phyloP scores from a whole-genome alignment of 768 basidiomycete genomes.

The Cystofilobasidium macerans region DNA sequence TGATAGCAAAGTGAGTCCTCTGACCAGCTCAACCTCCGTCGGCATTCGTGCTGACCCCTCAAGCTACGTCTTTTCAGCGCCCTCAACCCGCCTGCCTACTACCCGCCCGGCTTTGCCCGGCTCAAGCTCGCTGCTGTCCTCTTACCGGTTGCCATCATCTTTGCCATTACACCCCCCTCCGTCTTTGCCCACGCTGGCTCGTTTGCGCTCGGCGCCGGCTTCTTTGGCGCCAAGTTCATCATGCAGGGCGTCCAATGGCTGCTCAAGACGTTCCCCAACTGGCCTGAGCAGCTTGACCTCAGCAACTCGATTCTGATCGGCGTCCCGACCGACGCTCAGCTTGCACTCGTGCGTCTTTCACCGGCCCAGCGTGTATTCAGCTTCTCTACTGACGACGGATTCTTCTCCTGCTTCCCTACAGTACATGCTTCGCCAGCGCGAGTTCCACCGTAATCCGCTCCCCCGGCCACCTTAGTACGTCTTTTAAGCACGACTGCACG shows the following conservation, averaged over 20 bases:
- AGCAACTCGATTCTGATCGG: constrained; percentile 39
- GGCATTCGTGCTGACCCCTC: too few species aligned
- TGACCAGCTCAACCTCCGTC: not conserved
- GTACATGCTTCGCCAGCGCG: constrained; percentile 38
- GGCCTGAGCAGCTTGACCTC: constrained; percentile 39
- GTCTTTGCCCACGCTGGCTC: constrained; percentile 36
- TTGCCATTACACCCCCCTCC: constrained; percentile 37
- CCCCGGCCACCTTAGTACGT: constrained; percentile 32
- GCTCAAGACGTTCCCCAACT: constrained; percentile 38
- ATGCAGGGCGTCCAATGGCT: constrained; percentile 33
- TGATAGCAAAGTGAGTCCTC: constrained; percentile 37
- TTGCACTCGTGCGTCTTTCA: constrained; percentile 33
- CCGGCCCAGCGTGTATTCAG: not conserved
- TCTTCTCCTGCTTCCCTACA: not conserved
- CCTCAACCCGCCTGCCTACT: constrained; percentile 36
- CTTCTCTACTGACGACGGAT: not conserved
- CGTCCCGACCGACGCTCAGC: constrained; percentile 41
- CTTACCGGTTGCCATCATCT: constrained; percentile 34
- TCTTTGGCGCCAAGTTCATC: constrained; percentile 40
- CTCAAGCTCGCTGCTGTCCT: constrained; percentile 39
- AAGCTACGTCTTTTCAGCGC: constrained; percentile 34
- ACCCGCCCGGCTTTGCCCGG: constrained; percentile 38
- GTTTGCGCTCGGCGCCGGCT: constrained; percentile 38
- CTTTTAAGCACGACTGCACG: too few species aligned
- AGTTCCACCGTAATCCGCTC: constrained; percentile 33